Conservation (phyloP, 2,329 filamentous ascomycete genomes). For the Sarocladium strictum region DNA sequence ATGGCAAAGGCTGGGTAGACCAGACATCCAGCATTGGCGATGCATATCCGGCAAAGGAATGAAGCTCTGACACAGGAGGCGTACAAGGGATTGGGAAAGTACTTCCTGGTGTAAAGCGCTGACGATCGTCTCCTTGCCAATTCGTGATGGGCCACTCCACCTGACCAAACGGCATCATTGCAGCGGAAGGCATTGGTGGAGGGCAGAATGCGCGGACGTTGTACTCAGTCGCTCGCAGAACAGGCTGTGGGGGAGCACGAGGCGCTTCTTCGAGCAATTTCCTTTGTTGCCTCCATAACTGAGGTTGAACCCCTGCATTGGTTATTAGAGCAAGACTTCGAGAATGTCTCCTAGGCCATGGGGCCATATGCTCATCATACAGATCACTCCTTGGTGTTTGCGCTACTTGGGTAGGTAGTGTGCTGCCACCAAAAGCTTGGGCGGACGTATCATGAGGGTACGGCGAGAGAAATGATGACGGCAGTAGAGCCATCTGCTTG, state of each 20-base stretch:
- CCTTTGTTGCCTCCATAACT: not conserved
- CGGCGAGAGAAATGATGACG: slow-evolving; percentile 54
- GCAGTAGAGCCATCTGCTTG: slow-evolving; percentile 59
- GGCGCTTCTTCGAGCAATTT: not conserved
- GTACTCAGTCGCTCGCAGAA: slow-evolving; percentile 29
- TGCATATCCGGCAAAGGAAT: not conserved
- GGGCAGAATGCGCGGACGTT: slow-evolving; percentile 33
- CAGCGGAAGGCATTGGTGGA: slow-evolving; percentile 25
- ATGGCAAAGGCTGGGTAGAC: not conserved
- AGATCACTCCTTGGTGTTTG: not conserved
- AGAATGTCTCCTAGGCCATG: not conserved
- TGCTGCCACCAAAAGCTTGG: not conserved
- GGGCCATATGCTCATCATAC: not conserved
- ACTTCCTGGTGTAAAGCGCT: not conserved
- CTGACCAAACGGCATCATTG: slow-evolving; percentile 25
- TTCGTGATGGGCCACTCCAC: slow-evolving; percentile 17
- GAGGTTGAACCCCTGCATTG: not conserved
- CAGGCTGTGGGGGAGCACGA: slow-evolving; percentile 19
- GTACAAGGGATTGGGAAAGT: not conserved
- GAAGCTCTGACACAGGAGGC: not conserved
- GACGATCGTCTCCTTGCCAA: not conserved
- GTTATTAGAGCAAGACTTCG: not conserved
- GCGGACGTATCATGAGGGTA: slow-evolving; percentile 16
- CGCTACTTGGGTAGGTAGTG: not conserved
- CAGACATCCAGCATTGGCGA: not conserved